These are phyloP conservation scores for Bidens hawaiensis DNA, from an alignment of 140 eudicot species.

Conservation along the genomic window DNA sequence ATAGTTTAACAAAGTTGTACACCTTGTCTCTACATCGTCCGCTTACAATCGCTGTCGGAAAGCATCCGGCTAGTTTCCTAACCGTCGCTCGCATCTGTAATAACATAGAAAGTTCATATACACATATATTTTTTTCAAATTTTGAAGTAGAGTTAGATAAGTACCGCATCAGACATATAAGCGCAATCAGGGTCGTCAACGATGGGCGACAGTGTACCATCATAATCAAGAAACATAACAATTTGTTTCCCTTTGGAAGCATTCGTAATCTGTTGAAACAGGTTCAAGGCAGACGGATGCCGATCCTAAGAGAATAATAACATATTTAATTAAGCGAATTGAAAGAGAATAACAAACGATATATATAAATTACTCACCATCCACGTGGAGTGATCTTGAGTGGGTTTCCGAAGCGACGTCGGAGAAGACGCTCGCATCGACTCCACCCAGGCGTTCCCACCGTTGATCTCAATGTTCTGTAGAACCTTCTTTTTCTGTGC, in stretches of 20 bases:
- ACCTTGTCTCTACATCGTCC: constrained; percentile 97
- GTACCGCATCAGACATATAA: constrained; percentile 86
- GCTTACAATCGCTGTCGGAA: constrained; percentile 91
- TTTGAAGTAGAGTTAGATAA: background rate
- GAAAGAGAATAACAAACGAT: too few relatives aligned
- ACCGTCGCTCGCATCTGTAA: constrained; percentile 79
- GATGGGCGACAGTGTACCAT: constrained; percentile 93
- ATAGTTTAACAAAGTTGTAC: constrained; percentile 65
- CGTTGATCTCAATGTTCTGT: constrained; percentile 50
- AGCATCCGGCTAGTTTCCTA: constrained; percentile 69
- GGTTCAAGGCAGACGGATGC: constrained; percentile 82
- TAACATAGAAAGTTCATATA: too few relatives aligned
- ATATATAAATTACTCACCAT: constrained; percentile 43
- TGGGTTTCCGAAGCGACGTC: constrained; percentile 39
- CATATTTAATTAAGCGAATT: background rate
- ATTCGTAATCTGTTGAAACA: constrained; percentile 70
- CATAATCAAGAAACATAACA: constrained; percentile 87
- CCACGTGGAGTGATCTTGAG: constrained; percentile 54
- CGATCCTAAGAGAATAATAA: constrained; percentile 29
- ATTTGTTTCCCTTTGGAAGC: constrained; percentile 94
- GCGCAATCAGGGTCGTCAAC: constrained; percentile 96
- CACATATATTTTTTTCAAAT: too few relatives aligned
- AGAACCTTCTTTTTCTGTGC: constrained; percentile 50
- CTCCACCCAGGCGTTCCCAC: constrained; percentile 75
- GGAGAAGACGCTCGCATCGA: constrained; percentile 96